Conservation (phyloP, 2,329 filamentous ascomycete genomes). For the Sporothrix protearum region DNA sequence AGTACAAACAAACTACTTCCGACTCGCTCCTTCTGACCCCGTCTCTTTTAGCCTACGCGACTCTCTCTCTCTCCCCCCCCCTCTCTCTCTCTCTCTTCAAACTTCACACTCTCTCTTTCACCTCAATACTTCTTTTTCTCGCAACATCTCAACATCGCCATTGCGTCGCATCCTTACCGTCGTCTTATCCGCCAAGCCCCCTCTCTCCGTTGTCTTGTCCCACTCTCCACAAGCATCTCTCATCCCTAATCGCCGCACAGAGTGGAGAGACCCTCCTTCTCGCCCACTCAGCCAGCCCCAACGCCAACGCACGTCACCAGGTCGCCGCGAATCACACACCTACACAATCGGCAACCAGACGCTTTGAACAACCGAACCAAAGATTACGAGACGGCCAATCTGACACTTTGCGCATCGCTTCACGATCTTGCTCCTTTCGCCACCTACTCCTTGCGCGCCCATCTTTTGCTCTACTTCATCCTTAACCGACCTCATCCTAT, state of each 20-base stretch:
- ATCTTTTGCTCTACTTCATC: background rate
- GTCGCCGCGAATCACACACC: constrained; percentile 17
- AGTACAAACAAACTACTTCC: background rate
- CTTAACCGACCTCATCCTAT: background rate
- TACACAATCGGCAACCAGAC: background rate
- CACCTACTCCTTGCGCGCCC: background rate
- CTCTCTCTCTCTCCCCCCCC: background rate
- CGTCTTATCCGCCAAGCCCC: background rate
- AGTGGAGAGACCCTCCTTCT: constrained; percentile 16
- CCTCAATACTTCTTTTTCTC: background rate
- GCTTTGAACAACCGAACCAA: background rate
- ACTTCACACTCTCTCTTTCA: background rate
- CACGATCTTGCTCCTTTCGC: background rate
- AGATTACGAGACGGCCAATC: background rate
- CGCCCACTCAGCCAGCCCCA: background rate
- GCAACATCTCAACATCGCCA: background rate
- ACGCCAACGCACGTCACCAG: constrained; percentile 22
- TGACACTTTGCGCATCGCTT: constrained; percentile 1
- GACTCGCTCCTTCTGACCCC: background rate
- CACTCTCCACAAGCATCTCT: background rate
- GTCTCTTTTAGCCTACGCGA: background rate
- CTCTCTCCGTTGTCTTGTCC: background rate
- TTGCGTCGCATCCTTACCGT: background rate
- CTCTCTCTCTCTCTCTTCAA: background rate
- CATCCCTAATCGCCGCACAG: background rate